Base-by-base conservation (phyloP, 495 filamentous ascomycete species). In the Hyaloscypha variabilis region DNA sequence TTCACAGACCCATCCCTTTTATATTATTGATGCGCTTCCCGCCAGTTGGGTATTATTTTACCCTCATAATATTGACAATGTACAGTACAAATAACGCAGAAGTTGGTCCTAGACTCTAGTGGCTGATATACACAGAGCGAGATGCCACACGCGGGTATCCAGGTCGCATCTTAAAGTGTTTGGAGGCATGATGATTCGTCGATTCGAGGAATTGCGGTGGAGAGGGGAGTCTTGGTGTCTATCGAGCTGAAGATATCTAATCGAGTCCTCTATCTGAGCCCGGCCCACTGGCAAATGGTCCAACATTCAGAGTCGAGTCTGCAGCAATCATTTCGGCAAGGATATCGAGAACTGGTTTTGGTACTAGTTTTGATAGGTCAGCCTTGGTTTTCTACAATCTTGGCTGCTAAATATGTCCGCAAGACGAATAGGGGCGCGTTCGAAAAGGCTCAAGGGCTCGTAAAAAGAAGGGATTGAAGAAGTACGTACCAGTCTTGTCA, bases 261-360 rank as follows among this genome's bases (percentile, higher is more conserved):
- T 73, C 71, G 8, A 73, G 66, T 50, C 68, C 66, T 59, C 71
- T 67, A 28, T 73, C 71, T 36, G 71, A 71, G 21, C 61, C 67
- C 13, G 70, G 50, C 8, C 69, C 67, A 28, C 31, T 31, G 17
- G 23, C 52, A 49, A 74, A 71, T 30, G 69, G 51, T 53, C 85
- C 83, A 58, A 94, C 81, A 67, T 88, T 85, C 67, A 96, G 83
- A 71, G 77, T 83, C 34, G 86, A 80, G 78, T 99, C 95, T 72
- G 91, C 85, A 39, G 95, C 96, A 74, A 98, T 94, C 93, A 99
- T 98, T 78, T 97, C 93, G 49, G 95, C 96, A 52, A 99, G 88
- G 60, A 98, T 86, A 75, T 98, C 95, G 56, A 99, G 85, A 42
- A 97, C 89, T 60, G 93, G 93, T 88, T 93, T 67, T 3, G 64